Evolutionary conservation across 164 flowering plant genomes (phyloP).

Genomic region (Vitis labrusca): DNA sequence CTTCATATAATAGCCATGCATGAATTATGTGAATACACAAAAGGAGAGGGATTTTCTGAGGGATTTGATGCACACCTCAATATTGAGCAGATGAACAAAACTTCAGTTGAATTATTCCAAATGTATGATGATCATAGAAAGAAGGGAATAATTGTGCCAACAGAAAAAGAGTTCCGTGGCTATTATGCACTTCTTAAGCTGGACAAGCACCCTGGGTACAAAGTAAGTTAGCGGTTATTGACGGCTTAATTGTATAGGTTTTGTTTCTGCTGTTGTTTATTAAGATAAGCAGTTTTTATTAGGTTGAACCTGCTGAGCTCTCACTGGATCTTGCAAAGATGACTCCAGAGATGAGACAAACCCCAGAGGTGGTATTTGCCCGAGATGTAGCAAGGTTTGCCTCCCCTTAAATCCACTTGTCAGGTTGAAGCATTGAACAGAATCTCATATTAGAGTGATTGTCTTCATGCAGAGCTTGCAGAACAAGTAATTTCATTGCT

Average conservation of each 20-base stretch:
- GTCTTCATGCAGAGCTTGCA: slow-evolving; percentile 75
- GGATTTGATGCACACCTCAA: slow-evolving; percentile 99
- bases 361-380: slow-evolving; percentile 87
- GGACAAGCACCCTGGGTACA: slow-evolving; percentile 98
- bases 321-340: slow-evolving; percentile 98
- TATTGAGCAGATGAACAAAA: slow-evolving; percentile 99
- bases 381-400: slow-evolving; percentile 94
- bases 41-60: slow-evolving; percentile 96
- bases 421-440: not conserved
- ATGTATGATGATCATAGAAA: slow-evolving; percentile 96
- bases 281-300: slow-evolving; percentile 26
- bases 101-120: slow-evolving; percentile 95
- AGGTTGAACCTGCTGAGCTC: slow-evolving; percentile 99
- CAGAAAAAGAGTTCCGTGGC: slow-evolving; percentile 95
- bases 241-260: slow-evolving; percentile 5
- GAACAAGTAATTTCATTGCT: slow-evolving; percentile 85
- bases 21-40: slow-evolving; percentile 87
- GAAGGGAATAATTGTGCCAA: slow-evolving; percentile 64
- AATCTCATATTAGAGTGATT: slow-evolving; percentile 16
- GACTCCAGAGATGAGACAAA: slow-evolving; percentile 83
- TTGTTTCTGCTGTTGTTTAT: slow-evolving; percentile 10
- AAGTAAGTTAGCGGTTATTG: slow-evolving; percentile 47
- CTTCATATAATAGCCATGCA: slow-evolving; percentile 98
- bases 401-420: not conserved
- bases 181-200: slow-evolving; percentile 98